Base-by-base conservation (phyloP, 1,284 basidiomycete species). In the Volvariella volvacea region DNA sequence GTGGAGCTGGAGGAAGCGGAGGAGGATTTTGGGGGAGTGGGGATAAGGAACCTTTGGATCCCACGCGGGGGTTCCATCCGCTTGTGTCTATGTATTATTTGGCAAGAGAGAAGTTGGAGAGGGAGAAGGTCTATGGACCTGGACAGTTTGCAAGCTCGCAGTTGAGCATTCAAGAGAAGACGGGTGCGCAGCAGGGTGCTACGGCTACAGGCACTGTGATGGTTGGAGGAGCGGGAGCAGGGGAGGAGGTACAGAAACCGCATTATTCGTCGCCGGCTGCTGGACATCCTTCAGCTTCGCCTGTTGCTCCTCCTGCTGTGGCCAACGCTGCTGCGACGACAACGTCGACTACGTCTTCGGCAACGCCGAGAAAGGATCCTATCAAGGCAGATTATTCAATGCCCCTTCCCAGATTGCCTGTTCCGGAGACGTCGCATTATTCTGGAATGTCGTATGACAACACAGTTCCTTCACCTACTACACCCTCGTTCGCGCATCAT, bases 1-100 rank as follows among this genome's bases (percentile, higher is more conserved):
- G 25, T 6, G 25, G 25, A 28, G 12, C 6, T 12, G 25, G 6
- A 6, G 25, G 25, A 12, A 28, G 25, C 25, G 12, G 6, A 6
- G 25, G 25, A 28, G 25, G 25, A 28, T 28, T 28, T 28, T 28
- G 25, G 25, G 12, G 25, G 6, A 28, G 12, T 28, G 25, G 25
- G 12, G 73, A 76, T 60, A 52, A 73, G 16, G 78, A 83, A 45
- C 71, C 73, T 1, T 47, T 66, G 16, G 94, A 99, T 58, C 95
- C 96, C 4, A 95, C 92, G 3, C 74, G 81, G 43, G 94, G 92
- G 2, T 99, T 91, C 67, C 92, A 98, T 62, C 94, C 93, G 0
- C 76, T 99, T 25, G 78, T 99, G 44, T 94, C 92, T 19, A 96
- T 99, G 66, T 99, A 99, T 62, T 98, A 87, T 68, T 80, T 99